A percentile compares a stretch with the other conserved stretches of the same genome.
Conservation (phyloP, 805 yeast species). For the Candida palmyrensis region DNA sequence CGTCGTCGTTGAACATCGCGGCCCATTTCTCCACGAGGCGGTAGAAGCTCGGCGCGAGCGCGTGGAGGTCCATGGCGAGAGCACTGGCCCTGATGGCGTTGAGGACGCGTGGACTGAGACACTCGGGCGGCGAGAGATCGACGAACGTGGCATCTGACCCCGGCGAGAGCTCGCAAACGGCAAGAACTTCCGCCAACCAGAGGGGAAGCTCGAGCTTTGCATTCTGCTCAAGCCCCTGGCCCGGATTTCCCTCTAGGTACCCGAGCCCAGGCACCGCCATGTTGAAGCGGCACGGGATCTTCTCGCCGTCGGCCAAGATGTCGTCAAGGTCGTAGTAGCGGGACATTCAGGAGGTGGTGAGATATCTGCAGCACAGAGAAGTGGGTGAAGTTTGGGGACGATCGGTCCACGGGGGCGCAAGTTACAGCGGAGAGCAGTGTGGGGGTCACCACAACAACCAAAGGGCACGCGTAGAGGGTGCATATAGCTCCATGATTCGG, state of each 20-base stretch:
- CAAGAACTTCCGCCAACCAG: constrained; percentile 83
- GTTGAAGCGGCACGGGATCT: constrained; percentile 75
- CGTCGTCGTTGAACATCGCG: constrained; percentile 59
- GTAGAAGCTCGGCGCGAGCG: constrained; percentile 64
- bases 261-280: constrained; percentile 84
- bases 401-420: too few relatives aligned
- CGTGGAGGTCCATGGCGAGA: constrained; percentile 57
- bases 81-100: constrained; percentile 82
- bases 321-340: constrained; percentile 73
- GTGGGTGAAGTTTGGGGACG: too few relatives aligned
- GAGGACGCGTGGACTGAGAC: constrained; percentile 56
- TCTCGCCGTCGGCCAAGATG: constrained; percentile 63
- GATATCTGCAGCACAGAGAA: too few relatives aligned
- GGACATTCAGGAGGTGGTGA: too few relatives aligned
- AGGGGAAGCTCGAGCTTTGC: constrained; percentile 75
- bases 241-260: constrained; percentile 74
- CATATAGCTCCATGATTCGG: too few relatives aligned
- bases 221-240: constrained; percentile 50
- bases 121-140: constrained; percentile 66
- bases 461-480: too few relatives aligned
- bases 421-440: too few relatives aligned
- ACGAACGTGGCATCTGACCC: constrained; percentile 46
- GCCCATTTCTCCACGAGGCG: constrained; percentile 75
- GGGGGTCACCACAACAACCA: too few relatives aligned
- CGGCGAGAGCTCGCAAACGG: constrained; percentile 34